A percentile compares a stretch with the other conserved stretches of the same genome.
phyloP scores from a whole-genome alignment of 441 rosid genomes.

The Brassica hybrid region DNA sequence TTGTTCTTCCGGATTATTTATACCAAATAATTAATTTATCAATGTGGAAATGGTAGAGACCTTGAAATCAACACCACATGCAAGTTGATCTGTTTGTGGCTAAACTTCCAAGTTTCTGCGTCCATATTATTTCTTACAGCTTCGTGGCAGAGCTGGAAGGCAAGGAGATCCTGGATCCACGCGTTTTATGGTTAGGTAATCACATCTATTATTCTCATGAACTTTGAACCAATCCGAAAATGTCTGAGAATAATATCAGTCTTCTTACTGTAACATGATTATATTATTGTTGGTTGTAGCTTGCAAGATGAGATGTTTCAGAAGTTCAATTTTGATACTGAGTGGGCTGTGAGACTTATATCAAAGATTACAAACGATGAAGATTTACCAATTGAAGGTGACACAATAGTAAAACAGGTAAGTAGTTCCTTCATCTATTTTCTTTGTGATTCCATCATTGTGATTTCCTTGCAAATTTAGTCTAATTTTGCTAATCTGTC shows the following conservation, averaged over 20 bases:
- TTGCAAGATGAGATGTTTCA: slow-evolving; percentile 99
- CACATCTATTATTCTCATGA: slow-evolving; percentile 33
- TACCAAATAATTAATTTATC: not conserved
- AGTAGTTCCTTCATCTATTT: slow-evolving; percentile 21
- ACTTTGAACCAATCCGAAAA: slow-evolving; percentile 20
- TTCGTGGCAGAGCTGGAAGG: slow-evolving; percentile 99
- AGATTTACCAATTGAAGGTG: slow-evolving; percentile 92
- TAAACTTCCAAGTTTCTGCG: slow-evolving; percentile 22
- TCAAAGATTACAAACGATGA: slow-evolving; percentile 85
- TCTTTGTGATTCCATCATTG: not conserved
- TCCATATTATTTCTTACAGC: slow-evolving; percentile 50
- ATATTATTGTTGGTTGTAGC: slow-evolving; percentile 45
- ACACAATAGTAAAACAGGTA: slow-evolving; percentile 86
- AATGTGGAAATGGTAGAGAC: slow-evolving; percentile 19
- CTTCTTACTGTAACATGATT: slow-evolving; percentile 15
- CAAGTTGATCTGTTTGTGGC: slow-evolving; percentile 8
- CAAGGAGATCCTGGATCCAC: slow-evolving; percentile 99
- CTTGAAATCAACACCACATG: slow-evolving; percentile 13
- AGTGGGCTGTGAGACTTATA: slow-evolving; percentile 93
- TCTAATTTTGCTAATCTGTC: slow-evolving; percentile 37
- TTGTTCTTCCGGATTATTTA: not conserved
- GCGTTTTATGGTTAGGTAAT: slow-evolving; percentile 95
- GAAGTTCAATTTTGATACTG: slow-evolving; percentile 92
- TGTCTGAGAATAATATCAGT: not conserved
- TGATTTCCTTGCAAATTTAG: slow-evolving; percentile 4